Evolutionary conservation across 345 rosid genomes (phyloP).

Genomic region (Luvunga scandens): DNA sequence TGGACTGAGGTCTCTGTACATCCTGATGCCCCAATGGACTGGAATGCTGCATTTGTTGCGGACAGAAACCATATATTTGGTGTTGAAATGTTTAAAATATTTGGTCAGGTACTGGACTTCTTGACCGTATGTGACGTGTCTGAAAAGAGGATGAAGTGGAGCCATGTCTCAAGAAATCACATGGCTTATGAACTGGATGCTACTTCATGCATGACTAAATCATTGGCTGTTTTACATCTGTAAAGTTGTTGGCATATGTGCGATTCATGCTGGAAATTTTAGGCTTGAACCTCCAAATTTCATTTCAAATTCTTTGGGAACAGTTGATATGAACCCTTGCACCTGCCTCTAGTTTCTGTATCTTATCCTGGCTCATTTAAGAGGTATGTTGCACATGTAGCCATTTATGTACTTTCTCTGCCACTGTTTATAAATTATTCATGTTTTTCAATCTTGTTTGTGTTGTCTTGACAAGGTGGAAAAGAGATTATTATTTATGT

Average conservation of each 20-base stretch:
- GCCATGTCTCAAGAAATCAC: slow-evolving; percentile 73
- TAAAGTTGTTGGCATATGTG: slow-evolving; percentile 20
- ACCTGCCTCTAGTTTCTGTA: slow-evolving; percentile 13
- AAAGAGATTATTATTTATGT: background rate
- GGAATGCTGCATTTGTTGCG: slow-evolving; percentile 88
- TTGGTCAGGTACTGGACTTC: slow-evolving; percentile 91
- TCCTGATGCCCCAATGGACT: slow-evolving; percentile 99
- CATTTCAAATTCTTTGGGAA: slow-evolving; percentile 26
- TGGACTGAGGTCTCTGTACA: slow-evolving; percentile 88
- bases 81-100: slow-evolving; percentile 95
- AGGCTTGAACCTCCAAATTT: slow-evolving; percentile 11
- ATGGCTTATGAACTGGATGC: slow-evolving; percentile 75
- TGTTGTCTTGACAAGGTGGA: background rate
- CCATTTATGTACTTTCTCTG: slow-evolving; percentile 15
- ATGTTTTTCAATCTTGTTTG: slow-evolving; percentile 19
- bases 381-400: slow-evolving; percentile 7
- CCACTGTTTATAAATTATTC: slow-evolving; percentile 20
- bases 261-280: slow-evolving; percentile 15
- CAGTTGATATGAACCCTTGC: slow-evolving; percentile 12
- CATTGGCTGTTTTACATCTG: slow-evolving; percentile 74
- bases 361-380: background rate
- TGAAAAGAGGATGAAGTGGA: slow-evolving; percentile 52
- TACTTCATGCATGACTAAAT: slow-evolving; percentile 78
- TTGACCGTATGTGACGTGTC: slow-evolving; percentile 59
- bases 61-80: slow-evolving; percentile 71